phyloP scores from a whole-genome alignment of 768 basidiomycete genomes.

The Lentinula guzmanii region DNA sequence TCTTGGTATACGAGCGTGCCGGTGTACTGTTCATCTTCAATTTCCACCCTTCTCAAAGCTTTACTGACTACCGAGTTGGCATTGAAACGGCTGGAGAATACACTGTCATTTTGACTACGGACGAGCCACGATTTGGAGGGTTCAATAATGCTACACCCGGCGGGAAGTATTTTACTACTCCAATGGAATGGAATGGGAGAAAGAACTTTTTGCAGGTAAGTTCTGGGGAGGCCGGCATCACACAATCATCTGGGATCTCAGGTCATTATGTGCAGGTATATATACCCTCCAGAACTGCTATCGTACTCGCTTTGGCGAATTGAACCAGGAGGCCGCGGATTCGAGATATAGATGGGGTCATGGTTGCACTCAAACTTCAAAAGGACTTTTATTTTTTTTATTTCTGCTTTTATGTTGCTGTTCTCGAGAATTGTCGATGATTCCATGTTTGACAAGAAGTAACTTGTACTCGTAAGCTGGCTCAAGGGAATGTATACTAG shows the following conservation, averaged over 20 bases:
- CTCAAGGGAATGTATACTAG: not conserved
- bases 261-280: constrained; percentile 47
- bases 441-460: not conserved
- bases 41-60: constrained; percentile 89
- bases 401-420: not conserved
- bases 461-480: not conserved
- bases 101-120: constrained; percentile 70
- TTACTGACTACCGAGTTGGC: constrained; percentile 90
- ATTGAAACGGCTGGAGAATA: constrained; percentile 85
- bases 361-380: too few relatives aligned
- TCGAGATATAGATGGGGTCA: not conserved
- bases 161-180: constrained; percentile 70
- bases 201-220: constrained; percentile 84
- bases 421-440: not conserved
- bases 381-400: not conserved
- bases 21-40: constrained; percentile 96
- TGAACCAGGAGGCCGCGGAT: not conserved
- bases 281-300: constrained; percentile 58
- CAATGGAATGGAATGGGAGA: constrained; percentile 88
- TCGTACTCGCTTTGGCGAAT: constrained; percentile 43
- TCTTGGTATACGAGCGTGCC: constrained; percentile 90
- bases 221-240: constrained; percentile 1
- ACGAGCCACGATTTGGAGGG: constrained; percentile 86
- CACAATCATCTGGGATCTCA: not conserved
- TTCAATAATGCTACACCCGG: constrained; percentile 72